Evolutionary conservation across 768 basidiomycete genomes (phyloP).

Genomic region (Leccinum obscurum): DNA sequence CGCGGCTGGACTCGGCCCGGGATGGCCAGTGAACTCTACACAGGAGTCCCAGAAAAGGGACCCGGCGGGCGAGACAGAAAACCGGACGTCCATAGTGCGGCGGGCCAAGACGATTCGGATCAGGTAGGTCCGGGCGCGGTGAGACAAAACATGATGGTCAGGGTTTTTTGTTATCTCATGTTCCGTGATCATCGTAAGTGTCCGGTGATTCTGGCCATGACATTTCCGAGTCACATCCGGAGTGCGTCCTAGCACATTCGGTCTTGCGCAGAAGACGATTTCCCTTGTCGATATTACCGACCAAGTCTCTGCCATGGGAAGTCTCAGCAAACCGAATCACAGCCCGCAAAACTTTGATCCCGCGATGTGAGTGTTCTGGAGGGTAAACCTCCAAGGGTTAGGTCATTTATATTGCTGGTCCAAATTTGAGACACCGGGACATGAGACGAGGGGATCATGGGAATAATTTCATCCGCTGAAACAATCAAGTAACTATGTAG

Average conservation of each 20-base stretch:
- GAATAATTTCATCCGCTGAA: background rate
- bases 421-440: background rate
- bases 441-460: background rate
- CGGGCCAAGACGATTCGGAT: background rate
- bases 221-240: constrained; percentile 29
- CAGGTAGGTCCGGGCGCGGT: no score
- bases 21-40: no score
- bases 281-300: background rate
- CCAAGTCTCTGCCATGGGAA: background rate
- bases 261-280: constrained; percentile 33
- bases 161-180: constrained; percentile 33
- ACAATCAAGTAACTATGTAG: background rate
- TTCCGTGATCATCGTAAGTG: background rate
- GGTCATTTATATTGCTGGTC: background rate
- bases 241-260: constrained; percentile 47
- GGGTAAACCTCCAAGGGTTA: no score
- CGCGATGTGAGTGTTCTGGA: no score
- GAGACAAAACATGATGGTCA: constrained; percentile 37
- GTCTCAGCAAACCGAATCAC: background rate
- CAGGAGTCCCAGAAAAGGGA: no score
- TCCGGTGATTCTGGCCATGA: no score
- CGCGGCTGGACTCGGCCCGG: no score
- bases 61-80: no score
- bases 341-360: no score
- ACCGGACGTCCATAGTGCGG: no score